Conservation (phyloP, 768 basidiomycete genomes). For the Holtermannia corniformis region DNA sequence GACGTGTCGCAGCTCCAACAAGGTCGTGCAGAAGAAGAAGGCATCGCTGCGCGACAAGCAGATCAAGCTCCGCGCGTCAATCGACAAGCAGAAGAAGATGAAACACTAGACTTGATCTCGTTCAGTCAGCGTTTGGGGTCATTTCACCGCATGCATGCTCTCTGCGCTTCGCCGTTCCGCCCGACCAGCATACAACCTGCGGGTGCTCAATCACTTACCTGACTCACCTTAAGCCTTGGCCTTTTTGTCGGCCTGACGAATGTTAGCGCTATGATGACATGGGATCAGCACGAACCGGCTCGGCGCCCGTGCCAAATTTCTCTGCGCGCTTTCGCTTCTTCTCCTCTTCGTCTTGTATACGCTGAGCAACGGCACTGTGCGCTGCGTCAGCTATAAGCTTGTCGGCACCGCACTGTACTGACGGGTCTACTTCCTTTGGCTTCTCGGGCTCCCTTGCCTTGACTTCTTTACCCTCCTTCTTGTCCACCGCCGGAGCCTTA, state of each 20-base stretch:
- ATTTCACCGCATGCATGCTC: too few species aligned
- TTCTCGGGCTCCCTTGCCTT: too few species aligned
- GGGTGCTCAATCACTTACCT: too few species aligned
- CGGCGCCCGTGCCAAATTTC: conserved; percentile 25
- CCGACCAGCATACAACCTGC: too few species aligned
- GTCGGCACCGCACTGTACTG: conserved; percentile 8
- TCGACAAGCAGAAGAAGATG: conserved; percentile 38
- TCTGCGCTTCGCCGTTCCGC: too few species aligned
- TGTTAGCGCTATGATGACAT: background rate
- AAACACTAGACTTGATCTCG: conserved; percentile 13
- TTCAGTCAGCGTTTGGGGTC: too few species aligned
- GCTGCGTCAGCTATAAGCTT: background rate
- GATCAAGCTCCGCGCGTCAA: conserved; percentile 34
- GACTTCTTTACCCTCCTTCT: conserved; percentile 6
- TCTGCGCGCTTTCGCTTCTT: conserved; percentile 38
- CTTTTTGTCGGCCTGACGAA: background rate
- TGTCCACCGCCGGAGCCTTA: background rate
- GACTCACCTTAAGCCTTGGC: background rate
- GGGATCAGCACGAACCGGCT: background rate
- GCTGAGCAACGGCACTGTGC: conserved; percentile 26
- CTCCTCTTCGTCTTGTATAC: conserved; percentile 34
- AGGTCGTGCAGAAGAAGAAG: conserved; percentile 42
- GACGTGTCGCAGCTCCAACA: conserved; percentile 27
- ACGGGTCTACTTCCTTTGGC: conserved; percentile 1
- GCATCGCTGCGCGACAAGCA: conserved; percentile 42